Base-by-base conservation (phyloP, 331 rosid species). In the Dryas integrifolia region DNA sequence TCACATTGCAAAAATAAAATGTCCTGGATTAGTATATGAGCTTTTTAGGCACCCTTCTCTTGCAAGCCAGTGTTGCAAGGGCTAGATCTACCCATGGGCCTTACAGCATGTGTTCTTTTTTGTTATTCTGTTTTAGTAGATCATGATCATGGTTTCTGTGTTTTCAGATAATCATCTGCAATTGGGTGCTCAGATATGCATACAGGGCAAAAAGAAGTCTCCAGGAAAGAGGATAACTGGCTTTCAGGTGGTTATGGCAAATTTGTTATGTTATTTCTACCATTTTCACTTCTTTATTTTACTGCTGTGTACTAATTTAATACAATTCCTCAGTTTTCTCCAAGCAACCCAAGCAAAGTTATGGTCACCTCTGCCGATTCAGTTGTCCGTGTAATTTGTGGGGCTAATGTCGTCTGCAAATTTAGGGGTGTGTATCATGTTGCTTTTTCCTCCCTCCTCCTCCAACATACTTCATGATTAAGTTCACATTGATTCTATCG, bases 281-380 rank as follows among this genome's bases (percentile, higher is more conserved):
- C 4, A 39, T 35, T 18, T 69, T 69, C 50, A 66, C 53, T 66
- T 56, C 51, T 40, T 46, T 21, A 9, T 66, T 47, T 61, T 67
- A 70, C 58, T 55, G 52, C 38, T 39, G 55, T 72, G 9, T 60
- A 56, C 69, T 76, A 80, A 82, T 67, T 51, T 16, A 44, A 13
- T 65, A 73, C 26, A n/a, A 58, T 58, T 67, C 76, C 77, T 74
- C 85, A 89, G 96, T 89, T 87, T 75, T 85, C 85, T 55, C 88
- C 89, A 44, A 78, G 73, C 55, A 91, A 85, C 51, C 75, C 85
- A 18, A 84, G 77, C 80, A 84, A 87, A 82, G 76, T 87, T 46
- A 80, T 89, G 86, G 92, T 82, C 80, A 81, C 88, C 30, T 84
- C 90, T 43, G 90, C 96, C 2, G 96, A 89, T 84, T 89, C 96